phyloP scores from a whole-genome alignment of 2,329 filamentous ascomycete species.

The Akanthomyces muscarius region DNA sequence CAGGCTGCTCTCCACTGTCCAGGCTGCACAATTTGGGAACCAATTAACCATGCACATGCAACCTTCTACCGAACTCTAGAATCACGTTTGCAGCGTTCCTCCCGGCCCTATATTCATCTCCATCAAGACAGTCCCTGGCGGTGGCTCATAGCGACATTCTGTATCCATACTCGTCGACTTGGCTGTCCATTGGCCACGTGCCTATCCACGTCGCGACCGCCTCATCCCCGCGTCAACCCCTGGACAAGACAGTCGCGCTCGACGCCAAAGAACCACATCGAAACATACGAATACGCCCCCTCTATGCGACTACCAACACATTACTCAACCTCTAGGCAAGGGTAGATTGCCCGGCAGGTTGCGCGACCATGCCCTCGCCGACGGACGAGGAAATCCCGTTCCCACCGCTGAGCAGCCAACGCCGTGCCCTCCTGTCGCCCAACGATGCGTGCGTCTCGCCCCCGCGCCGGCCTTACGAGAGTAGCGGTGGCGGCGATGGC shows the following conservation, averaged over 20 bases:
- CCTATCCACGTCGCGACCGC: background rate
- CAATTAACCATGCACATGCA: too few relatives aligned
- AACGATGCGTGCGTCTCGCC: constrained; percentile 78
- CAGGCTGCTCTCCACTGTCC: too few relatives aligned
- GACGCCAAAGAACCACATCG: background rate
- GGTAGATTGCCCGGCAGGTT: background rate
- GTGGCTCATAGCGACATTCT: background rate
- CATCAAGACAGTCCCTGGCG: background rate
- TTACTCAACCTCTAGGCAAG: background rate
- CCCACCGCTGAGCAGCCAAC: constrained; percentile 29
- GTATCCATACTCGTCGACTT: background rate
- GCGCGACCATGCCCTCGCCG: too few relatives aligned
- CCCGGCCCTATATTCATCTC: background rate
- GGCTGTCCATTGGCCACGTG: background rate
- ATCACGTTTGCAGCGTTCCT: too few relatives aligned
- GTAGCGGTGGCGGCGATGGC: constrained; percentile 35
- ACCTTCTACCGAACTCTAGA: too few relatives aligned
- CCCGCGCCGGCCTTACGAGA: constrained; percentile 45
- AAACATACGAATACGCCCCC: background rate
- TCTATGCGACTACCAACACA: background rate
- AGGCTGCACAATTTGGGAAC: too few relatives aligned
- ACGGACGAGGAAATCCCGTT: constrained; percentile 36
- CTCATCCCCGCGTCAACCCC: background rate
- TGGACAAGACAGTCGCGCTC: background rate
- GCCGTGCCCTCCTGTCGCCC: constrained; percentile 68